Evolutionary conservation across 345 rosid species (phyloP).

Genomic region (Lepidium aucheri): DNA sequence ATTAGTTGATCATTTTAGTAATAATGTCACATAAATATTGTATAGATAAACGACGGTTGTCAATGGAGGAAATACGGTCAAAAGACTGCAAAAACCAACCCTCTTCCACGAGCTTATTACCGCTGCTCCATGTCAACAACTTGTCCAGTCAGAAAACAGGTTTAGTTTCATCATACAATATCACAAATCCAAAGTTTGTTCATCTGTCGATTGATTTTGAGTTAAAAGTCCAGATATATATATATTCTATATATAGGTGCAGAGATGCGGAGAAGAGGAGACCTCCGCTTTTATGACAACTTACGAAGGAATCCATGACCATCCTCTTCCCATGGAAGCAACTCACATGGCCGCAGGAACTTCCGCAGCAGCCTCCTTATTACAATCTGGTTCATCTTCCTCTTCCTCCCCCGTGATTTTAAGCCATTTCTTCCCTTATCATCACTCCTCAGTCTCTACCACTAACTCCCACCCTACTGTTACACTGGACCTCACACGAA

Average conservation of each 20-base stretch:
- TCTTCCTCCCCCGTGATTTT: slow-evolving; percentile 20
- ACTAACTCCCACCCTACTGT: slow-evolving; percentile 52
- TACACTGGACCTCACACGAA: slow-evolving; percentile 54
- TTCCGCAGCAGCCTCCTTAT: slow-evolving; percentile 34
- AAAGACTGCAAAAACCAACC: slow-evolving; percentile 82
- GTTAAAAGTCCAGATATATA: too few relatives aligned
- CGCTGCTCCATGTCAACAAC: slow-evolving; percentile 56
- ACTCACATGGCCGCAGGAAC: slow-evolving; percentile 39
- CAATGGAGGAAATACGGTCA: slow-evolving; percentile 98
- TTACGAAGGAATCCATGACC: slow-evolving; percentile 39
- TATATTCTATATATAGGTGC: slow-evolving; percentile 12
- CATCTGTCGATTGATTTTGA: not conserved
- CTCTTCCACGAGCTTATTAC: slow-evolving; percentile 92
- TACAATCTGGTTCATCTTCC: slow-evolving; percentile 31
- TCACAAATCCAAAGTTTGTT: not conserved
- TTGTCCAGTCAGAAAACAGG: slow-evolving; percentile 96
- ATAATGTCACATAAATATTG: not conserved
- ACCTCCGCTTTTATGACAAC: slow-evolving; percentile 29
- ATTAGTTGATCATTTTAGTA: not conserved
- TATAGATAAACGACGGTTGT: slow-evolving; percentile 80
- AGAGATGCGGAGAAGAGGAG: slow-evolving; percentile 32
- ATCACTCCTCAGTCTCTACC: slow-evolving; percentile 39
- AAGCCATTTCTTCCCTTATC: slow-evolving; percentile 20
- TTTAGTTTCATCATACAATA: slow-evolving; percentile 7
- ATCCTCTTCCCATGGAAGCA: slow-evolving; percentile 36